Evolutionary conservation across 139 green algal genomes (phyloP).

Genomic region (Closterium sp.): DNA sequence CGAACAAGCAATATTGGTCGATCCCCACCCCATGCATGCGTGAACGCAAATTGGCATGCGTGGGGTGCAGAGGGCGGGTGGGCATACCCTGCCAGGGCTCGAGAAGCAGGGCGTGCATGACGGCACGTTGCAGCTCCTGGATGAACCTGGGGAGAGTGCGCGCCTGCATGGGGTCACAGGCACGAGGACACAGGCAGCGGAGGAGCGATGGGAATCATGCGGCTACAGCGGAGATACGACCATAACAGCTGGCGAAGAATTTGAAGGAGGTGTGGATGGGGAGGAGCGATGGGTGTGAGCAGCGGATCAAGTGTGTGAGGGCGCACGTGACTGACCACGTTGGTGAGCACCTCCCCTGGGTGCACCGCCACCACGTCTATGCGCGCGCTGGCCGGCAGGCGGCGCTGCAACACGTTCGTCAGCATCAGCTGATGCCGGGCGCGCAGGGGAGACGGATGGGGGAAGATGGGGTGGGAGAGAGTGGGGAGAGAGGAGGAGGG

Average conservation of each 20-base stretch:
- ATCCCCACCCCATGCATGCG: neutral
- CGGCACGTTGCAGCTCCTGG: neutral
- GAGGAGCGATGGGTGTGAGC: no score
- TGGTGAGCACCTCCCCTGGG: conserved; percentile 44
- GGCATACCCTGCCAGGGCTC: neutral
- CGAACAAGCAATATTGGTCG: neutral
- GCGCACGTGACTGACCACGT: conserved; percentile 26
- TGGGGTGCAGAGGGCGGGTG: neutral
- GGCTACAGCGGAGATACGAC: no score
- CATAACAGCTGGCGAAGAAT: no score
- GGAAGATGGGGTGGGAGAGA: neutral
- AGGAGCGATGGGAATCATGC: no score
- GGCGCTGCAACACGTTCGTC: conserved; percentile 36
- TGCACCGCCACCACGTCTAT: conserved; percentile 40
- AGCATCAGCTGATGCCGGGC: conserved; percentile 17
- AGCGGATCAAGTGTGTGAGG: neutral
- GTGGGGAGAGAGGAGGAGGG: neutral
- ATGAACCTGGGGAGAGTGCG: neutral
- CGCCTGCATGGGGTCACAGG: neutral
- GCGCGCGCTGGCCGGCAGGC: neutral
- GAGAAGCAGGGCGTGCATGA: conserved; percentile 4
- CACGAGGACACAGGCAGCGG: no score
- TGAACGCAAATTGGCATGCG: no score
- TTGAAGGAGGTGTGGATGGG: no score
- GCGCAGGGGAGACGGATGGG: neutral